phyloP scores from a whole-genome alignment of 257 asterid genomes.

The Coffea eugenioides region DNA sequence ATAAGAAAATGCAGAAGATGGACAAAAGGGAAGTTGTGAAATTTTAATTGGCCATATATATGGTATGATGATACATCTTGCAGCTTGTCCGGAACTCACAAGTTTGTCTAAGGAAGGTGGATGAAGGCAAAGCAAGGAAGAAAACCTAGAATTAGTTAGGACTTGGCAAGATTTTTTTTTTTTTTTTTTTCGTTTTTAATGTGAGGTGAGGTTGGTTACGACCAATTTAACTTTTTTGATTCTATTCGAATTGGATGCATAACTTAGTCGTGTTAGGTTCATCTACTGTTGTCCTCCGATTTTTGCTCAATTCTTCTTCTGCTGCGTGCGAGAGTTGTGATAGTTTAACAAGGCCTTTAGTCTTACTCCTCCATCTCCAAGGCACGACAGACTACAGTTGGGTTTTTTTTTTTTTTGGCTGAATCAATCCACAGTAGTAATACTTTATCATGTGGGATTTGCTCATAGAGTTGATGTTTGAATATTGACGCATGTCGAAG shows the following conservation, averaged over 20 bases:
- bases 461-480: neutral
- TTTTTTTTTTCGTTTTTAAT: neutral
- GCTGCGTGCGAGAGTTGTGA: neutral
- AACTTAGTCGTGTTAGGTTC: neutral
- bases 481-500: neutral
- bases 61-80: neutral
- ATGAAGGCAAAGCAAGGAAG: neutral
- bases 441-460: neutral
- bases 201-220: slow-evolving; percentile 1
- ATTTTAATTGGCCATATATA: neutral
- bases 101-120: neutral
- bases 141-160: neutral
- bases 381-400: neutral
- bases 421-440: neutral
- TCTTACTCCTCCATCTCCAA: neutral
- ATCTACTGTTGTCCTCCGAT: slow-evolving; percentile 1
- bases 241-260: neutral
- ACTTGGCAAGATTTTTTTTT: neutral
- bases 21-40: neutral
- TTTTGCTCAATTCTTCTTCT: neutral
- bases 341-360: neutral
- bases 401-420: neutral
- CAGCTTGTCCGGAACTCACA: neutral
- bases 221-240: neutral
- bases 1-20: neutral